Percentiles rank a stretch among this genome's conserved stretches.
phyloP scores from a whole-genome alignment of 2,329 filamentous ascomycete genomes.

The Trematosphaeria pertusa region DNA sequence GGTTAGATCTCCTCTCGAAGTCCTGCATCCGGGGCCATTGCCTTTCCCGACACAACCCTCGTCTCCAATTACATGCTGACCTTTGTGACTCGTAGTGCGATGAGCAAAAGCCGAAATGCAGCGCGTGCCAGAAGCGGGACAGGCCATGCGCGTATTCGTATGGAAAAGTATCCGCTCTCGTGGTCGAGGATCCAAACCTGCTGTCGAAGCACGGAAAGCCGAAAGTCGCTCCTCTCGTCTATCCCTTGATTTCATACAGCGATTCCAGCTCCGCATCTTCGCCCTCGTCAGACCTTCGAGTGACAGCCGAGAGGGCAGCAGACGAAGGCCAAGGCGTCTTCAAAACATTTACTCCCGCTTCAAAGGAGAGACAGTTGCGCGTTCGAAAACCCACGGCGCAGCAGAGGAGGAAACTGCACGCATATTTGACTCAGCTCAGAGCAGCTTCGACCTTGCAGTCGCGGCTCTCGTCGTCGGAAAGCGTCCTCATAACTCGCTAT shows the following conservation, averaged over 20 bases:
- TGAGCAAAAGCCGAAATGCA: conserved; percentile 36
- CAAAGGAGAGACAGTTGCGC: conserved; percentile 14
- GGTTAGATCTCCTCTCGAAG: conserved; percentile 16
- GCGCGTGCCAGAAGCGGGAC: conserved; percentile 36
- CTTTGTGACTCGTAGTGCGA: conserved; percentile 29
- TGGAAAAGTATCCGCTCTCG: conserved; percentile 33
- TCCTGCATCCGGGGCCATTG: neutral
- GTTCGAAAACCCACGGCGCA: conserved; percentile 21
- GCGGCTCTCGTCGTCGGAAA: conserved; percentile 26
- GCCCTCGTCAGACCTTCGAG: conserved; percentile 16
- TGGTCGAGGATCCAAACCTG: conserved; percentile 37
- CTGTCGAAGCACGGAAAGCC: conserved; percentile 38
- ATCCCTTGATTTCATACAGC: conserved; percentile 14
- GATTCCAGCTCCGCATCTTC: conserved; percentile 5
- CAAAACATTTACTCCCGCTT: conserved; percentile 28
- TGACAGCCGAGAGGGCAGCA: conserved; percentile 26
- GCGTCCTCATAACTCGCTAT: conserved; percentile 28
- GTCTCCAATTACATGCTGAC: neutral
- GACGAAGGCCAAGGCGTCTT: conserved; percentile 34
- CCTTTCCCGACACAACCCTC: neutral
- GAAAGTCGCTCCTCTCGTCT: conserved; percentile 19
- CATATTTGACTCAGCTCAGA: conserved; percentile 21
- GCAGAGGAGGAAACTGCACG: conserved; percentile 23
- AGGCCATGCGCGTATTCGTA: conserved; percentile 36
- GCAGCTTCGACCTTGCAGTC: conserved; percentile 7